These are phyloP conservation scores for Mycena haematopus DNA, from an alignment of 768 basidiomycete genomes.

Conservation along the genomic window DNA sequence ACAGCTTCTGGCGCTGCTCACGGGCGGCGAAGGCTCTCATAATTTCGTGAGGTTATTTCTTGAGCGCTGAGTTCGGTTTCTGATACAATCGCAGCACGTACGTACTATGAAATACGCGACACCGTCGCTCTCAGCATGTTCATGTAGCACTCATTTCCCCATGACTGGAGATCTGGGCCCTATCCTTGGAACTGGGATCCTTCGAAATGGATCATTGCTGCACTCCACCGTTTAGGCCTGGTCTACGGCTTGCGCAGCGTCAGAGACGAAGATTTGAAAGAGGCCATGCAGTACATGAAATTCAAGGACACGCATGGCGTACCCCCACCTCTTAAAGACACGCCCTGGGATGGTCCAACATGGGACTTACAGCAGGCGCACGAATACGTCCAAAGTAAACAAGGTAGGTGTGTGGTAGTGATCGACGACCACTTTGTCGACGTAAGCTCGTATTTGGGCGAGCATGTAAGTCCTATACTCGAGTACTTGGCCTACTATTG, in stretches of 20 bases:
- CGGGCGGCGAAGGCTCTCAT: constrained; percentile 81
- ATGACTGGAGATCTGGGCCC: constrained; percentile 78
- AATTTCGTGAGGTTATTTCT: constrained; percentile 61
- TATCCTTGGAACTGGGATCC: constrained; percentile 74
- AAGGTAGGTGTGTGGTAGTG: constrained; percentile 55
- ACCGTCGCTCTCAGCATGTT: constrained; percentile 2
- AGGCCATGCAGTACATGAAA: constrained; percentile 56
- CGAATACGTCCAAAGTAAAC: constrained; percentile 39
- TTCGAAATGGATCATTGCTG: constrained; percentile 77
- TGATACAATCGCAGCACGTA: constrained; percentile 48
- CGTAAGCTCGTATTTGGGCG: constrained; percentile 62
- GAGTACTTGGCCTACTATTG: neutral
- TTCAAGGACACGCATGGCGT: constrained; percentile 41
- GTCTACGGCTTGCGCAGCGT: constrained; percentile 57
- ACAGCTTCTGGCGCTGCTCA: constrained; percentile 73
- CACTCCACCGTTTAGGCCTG: constrained; percentile 55
- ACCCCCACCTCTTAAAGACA: constrained; percentile 25
- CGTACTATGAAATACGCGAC: constrained; percentile 22
- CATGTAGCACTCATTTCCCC: constrained; percentile 73
- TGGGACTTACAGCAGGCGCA: constrained; percentile 50
- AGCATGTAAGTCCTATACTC: constrained; percentile 62
- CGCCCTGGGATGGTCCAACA: constrained; percentile 42
- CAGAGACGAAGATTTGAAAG: constrained; percentile 52
- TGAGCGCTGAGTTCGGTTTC: neutral
- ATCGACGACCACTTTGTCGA: constrained; percentile 69